Evolutionary conservation across 2,329 filamentous ascomycete genomes (phyloP), one percentile per base, ranked within the genome.

Genomic region (Pseudophaeomoniella oleicola): DNA sequence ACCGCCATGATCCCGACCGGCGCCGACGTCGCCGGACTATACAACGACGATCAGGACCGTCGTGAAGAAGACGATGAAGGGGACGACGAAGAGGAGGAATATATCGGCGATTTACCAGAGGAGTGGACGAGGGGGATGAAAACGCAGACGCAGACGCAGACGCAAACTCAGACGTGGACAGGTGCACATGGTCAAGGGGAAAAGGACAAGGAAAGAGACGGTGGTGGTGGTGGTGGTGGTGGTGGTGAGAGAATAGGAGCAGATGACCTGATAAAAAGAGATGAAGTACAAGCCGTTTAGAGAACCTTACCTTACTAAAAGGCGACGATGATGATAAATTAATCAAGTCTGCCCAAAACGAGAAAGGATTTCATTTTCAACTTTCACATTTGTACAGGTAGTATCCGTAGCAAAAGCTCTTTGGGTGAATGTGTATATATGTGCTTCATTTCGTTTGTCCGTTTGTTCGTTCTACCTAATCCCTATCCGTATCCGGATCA

Each of bases 1-100:
- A 63, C 68, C 6, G 63, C 63, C 3, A 56, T 58, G 18, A 63
- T 63, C 29, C 49, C 53, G 18, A 54, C 58, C 9, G 42, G 22
- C n/a, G 22, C n/a, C n/a, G 9, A 6, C 9, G n/a, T n/a, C n/a
- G n/a, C n/a, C n/a, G n/a, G n/a, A n/a, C n/a, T n/a, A n/a, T n/a
- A n/a, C n/a, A n/a, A n/a, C n/a, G n/a, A n/a, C n/a, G 46, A 10
- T 50, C 56, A 39, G 59, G 63, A 41, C 49, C 54, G 2, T 55
- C 53, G 32, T 44, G 22, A 27, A n/a, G 22, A 27, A n/a, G 9
- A 6, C 6, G 22, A 9, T 6, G n/a, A 9, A 9, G 22, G 22
- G n/a, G 22, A n/a, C n/a, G 22, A 27, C n/a, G 22, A 27, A 27
- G 22, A 27, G 6, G 22, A 27, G 6, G 22, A 27, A 9, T 27